Conservation (phyloP, 495 filamentous ascomycete species). For the Friedmanniomyces simplex region DNA sequence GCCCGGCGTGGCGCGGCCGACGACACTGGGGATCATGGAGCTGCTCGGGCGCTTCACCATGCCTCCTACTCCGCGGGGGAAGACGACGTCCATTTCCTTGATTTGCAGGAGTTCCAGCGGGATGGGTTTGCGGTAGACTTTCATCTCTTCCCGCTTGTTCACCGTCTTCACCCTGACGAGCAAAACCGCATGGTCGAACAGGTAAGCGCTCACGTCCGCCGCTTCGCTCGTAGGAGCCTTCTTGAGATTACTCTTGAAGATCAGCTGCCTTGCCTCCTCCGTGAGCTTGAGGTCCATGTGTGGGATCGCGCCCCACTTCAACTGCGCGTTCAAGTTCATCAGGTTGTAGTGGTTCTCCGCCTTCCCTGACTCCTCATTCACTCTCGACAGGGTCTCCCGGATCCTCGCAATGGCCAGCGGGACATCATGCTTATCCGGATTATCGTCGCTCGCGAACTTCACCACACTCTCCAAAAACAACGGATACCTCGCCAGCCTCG, state of each 20-base stretch:
- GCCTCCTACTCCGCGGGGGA: constrained; percentile 55
- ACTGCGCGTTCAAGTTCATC: constrained; percentile 74
- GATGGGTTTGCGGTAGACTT: constrained; percentile 91
- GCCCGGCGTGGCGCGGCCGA: constrained; percentile 22
- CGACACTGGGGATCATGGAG: constrained; percentile 63
- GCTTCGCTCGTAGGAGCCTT: constrained; percentile 74
- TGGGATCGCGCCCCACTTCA: constrained; percentile 78
- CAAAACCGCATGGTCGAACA: constrained; percentile 93
- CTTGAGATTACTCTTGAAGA: constrained; percentile 87
- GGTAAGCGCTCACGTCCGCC: constrained; percentile 78
- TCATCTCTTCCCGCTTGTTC: constrained; percentile 88
- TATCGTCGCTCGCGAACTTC: constrained; percentile 79
- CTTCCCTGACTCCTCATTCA: constrained; percentile 92
- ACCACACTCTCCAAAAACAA: constrained; percentile 83
- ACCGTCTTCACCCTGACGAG: constrained; percentile 76
- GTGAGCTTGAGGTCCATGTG: constrained; percentile 91
- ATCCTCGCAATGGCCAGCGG: constrained; percentile 78
- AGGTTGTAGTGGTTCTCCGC: constrained; percentile 97
- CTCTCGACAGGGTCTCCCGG: constrained; percentile 71
- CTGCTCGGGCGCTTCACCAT: constrained; percentile 81
- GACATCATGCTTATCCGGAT: constrained; percentile 80
- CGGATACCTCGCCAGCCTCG: constrained; percentile 88
- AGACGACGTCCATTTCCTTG: constrained; percentile 90
- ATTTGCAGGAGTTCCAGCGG: constrained; percentile 90
- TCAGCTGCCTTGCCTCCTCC: constrained; percentile 82